phyloP scores from a whole-genome alignment of 768 basidiomycete genomes.

The Phanerodontia chrysosporium region DNA sequence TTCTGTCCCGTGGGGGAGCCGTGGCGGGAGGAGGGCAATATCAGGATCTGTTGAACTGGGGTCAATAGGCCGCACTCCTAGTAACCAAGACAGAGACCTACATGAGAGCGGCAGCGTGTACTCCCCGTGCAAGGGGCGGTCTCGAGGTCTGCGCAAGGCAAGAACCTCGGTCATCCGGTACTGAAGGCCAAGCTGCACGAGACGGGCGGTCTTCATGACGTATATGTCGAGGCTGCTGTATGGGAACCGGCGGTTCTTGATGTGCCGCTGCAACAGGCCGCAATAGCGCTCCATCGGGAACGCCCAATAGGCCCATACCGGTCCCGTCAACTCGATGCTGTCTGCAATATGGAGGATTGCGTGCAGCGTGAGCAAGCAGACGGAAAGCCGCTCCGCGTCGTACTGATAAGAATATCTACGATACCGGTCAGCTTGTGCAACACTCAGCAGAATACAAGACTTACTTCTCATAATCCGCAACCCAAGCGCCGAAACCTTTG shows the following conservation, averaged over 20 bases:
- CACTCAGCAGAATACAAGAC: too few relatives aligned
- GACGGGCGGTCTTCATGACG: constrained; percentile 8
- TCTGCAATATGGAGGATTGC: constrained; percentile 28
- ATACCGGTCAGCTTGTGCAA: background rate
- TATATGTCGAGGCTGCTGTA: constrained; percentile 15
- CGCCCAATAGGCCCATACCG: constrained; percentile 27
- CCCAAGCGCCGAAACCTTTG: constrained; percentile 33
- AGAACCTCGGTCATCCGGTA: background rate
- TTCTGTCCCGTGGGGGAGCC: background rate
- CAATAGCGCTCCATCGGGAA: constrained; percentile 29
- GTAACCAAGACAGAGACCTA: background rate
- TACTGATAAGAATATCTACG: constrained; percentile 27
- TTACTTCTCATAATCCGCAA: constrained; percentile 35
- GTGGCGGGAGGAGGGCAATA: background rate
- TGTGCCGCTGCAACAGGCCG: constrained; percentile 16
- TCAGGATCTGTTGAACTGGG: background rate
- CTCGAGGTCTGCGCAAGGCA: background rate
- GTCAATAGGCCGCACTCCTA: background rate
- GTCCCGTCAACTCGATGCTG: constrained; percentile 18
- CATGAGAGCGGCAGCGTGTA: background rate
- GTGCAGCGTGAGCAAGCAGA: constrained; percentile 31
- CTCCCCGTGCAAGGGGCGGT: background rate
- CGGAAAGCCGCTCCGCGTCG: constrained; percentile 16
- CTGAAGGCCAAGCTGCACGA: constrained; percentile 13
- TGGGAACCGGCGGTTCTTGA: constrained; percentile 18